These are phyloP conservation scores for Yarrowia sp. DNA, from an alignment of 805 yeast species.

Conservation along the genomic window DNA sequence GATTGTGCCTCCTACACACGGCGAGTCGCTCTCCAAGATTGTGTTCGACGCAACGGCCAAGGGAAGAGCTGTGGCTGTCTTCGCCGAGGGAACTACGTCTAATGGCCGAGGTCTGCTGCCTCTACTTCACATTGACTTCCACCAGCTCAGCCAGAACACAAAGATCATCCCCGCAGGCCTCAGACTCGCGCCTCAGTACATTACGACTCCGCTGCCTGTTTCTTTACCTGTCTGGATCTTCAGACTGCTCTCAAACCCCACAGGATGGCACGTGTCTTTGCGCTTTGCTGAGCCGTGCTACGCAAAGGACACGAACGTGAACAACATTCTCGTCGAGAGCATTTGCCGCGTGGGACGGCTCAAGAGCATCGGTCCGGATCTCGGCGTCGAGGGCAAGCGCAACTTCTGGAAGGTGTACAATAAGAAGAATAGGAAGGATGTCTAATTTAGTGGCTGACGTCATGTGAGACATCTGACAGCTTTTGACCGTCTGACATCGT, in stretches of 20 bases:
- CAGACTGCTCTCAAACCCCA: slow-evolving; percentile 28
- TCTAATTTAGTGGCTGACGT: too few species aligned
- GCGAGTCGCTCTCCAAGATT: slow-evolving; percentile 12
- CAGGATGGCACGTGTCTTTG: slow-evolving; percentile 36
- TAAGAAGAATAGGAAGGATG: neutral
- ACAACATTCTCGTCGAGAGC: slow-evolving; percentile 32
- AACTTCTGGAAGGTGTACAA: slow-evolving; percentile 40
- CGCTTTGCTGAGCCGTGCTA: slow-evolving; percentile 36
- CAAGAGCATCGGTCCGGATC: slow-evolving; percentile 48
- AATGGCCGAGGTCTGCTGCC: slow-evolving; percentile 77
- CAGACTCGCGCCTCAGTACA: slow-evolving; percentile 38
- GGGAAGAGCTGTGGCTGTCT: slow-evolving; percentile 46
- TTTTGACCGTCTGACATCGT: too few species aligned
- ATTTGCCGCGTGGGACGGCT: slow-evolving; percentile 46
- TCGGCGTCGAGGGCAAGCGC: slow-evolving; percentile 46
- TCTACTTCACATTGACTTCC: slow-evolving; percentile 42
- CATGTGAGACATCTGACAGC: too few species aligned
- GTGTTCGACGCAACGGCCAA: slow-evolving; percentile 3
- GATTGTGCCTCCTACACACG: slow-evolving; percentile 2
- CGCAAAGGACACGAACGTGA: slow-evolving; percentile 27
- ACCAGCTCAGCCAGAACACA: slow-evolving; percentile 28
- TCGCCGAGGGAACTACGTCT: slow-evolving; percentile 82
- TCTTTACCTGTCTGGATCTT: slow-evolving; percentile 36
- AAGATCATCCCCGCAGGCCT: slow-evolving; percentile 35
- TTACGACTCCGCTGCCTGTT: slow-evolving; percentile 41